phyloP scores from a whole-genome alignment of 2,329 filamentous ascomycete genomes.

The Penicillium sclerotigenum region DNA sequence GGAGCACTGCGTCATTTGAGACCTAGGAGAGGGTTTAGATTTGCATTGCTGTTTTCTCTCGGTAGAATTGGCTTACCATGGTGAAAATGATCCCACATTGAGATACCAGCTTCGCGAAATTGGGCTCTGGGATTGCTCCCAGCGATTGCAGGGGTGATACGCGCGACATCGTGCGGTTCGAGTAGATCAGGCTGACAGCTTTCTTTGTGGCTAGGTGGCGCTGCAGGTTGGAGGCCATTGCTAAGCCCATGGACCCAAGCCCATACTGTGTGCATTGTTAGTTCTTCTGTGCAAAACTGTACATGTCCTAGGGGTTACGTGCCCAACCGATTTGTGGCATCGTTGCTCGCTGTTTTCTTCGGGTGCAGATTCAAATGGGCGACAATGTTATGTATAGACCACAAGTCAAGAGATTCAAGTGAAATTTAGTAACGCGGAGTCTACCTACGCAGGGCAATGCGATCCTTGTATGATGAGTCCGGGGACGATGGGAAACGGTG shows the following conservation, averaged over 20 bases:
- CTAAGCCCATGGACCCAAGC: constrained; percentile 46
- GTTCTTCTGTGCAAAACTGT: neutral
- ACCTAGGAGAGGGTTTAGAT: constrained; percentile 29
- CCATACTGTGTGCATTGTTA: constrained; percentile 32
- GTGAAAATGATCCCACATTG: constrained; percentile 42
- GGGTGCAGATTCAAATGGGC: neutral
- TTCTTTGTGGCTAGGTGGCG: constrained; percentile 37
- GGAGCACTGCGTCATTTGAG: constrained; percentile 42
- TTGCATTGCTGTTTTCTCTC: neutral
- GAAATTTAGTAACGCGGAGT: neutral
- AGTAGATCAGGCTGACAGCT: constrained; percentile 35
- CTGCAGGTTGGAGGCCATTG: constrained; percentile 46
- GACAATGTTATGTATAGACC: neutral
- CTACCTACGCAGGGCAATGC: neutral
- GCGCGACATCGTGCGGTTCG: constrained; percentile 43
- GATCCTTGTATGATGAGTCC: constrained; percentile 1
- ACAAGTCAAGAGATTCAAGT: neutral
- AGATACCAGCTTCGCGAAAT: constrained; percentile 35
- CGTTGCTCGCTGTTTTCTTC: constrained; percentile 2
- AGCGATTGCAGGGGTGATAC: constrained; percentile 37
- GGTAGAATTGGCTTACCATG: constrained; percentile 27
- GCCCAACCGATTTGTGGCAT: constrained; percentile 41
- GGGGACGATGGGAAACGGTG: constrained; percentile 8
- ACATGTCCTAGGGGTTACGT: constrained; percentile 4
- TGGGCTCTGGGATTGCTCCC: constrained; percentile 33